phyloP scores from a whole-genome alignment of 2,329 filamentous ascomycete species.

The Chrysosporium queenslandicum region DNA sequence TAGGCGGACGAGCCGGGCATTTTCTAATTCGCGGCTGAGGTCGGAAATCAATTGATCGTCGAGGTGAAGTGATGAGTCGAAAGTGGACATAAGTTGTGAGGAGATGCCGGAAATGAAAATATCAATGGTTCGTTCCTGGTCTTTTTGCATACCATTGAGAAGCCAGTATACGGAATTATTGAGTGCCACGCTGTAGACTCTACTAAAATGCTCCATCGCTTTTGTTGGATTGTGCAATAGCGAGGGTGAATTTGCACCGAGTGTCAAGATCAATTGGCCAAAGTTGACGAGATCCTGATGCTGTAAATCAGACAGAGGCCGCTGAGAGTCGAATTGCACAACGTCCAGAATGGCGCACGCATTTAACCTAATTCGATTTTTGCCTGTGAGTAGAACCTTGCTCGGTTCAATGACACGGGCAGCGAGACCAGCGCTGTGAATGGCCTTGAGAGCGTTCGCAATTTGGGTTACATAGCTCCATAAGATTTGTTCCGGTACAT shows the following conservation, averaged over 20 bases:
- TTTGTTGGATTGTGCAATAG: constrained; percentile 55
- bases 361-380: constrained; percentile 78
- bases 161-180: constrained; percentile 76
- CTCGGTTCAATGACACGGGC: constrained; percentile 76
- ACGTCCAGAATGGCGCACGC: constrained; percentile 87
- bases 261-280: constrained; percentile 69
- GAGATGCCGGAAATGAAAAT: constrained; percentile 70
- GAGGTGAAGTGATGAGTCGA: constrained; percentile 70
- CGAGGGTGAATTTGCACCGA: constrained; percentile 59
- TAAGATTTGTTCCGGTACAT: constrained; percentile 61
- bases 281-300: constrained; percentile 79
- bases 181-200: constrained; percentile 67
- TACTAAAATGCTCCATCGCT: constrained; percentile 64
- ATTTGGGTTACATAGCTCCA: constrained; percentile 94
- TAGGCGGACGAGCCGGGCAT: constrained; percentile 71
- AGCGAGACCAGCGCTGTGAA: constrained; percentile 71
- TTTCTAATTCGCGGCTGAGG: constrained; percentile 74
- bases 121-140: constrained; percentile 61
- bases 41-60: constrained; percentile 65
- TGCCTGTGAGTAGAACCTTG: constrained; percentile 83
- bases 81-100: constrained; percentile 60
- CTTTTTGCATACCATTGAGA: constrained; percentile 53
- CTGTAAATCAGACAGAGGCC: constrained; percentile 64
- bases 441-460: constrained; percentile 72
- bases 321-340: constrained; percentile 64